Conservation (phyloP, 2,329 filamentous ascomycete genomes). For the Phaeophleospora eucalypticola region DNA sequence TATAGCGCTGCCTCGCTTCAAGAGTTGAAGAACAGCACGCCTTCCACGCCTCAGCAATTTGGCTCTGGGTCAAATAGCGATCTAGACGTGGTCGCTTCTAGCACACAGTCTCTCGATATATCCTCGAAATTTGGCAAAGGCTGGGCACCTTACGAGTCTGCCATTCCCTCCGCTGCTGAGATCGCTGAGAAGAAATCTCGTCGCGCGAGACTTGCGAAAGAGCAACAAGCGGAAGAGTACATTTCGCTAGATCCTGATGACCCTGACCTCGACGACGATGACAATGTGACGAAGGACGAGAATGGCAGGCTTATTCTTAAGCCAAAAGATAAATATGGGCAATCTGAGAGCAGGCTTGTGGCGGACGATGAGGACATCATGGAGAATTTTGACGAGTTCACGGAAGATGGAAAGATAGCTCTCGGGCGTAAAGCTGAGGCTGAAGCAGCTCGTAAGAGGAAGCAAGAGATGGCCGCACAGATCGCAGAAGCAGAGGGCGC, state of each 20-base stretch:
- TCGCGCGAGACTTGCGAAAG: constrained; percentile 71
- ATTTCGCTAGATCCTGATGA: constrained; percentile 61
- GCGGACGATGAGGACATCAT: constrained; percentile 87
- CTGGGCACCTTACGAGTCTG: constrained; percentile 36
- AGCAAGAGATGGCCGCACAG: constrained; percentile 75
- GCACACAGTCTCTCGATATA: constrained; percentile 42
- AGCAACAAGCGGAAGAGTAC: constrained; percentile 55
- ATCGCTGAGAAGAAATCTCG: constrained; percentile 89
- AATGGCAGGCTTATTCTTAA: constrained; percentile 44
- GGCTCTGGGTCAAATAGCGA: constrained; percentile 28
- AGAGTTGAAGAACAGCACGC: constrained; percentile 80
- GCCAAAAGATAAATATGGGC: constrained; percentile 56
- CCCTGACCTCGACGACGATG: constrained; percentile 39
- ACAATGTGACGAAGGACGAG: constrained; percentile 39
- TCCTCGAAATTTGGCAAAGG: constrained; percentile 54
- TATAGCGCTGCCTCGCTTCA: constrained; percentile 86
- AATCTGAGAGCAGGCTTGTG: constrained; percentile 63
- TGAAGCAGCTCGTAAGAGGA: constrained; percentile 59
- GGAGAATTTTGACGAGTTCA: constrained; percentile 86
- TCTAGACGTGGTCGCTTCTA: constrained; percentile 46
- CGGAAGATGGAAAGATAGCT: constrained; percentile 66
- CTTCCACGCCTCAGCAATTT: constrained; percentile 69
- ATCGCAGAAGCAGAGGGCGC: constrained; percentile 63
- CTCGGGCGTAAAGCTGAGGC: constrained; percentile 75
- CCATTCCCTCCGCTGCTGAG: constrained; percentile 76